phyloP scores from a whole-genome alignment of 2,329 filamentous ascomycete genomes.

The Hirsutella rhossiliensis region DNA sequence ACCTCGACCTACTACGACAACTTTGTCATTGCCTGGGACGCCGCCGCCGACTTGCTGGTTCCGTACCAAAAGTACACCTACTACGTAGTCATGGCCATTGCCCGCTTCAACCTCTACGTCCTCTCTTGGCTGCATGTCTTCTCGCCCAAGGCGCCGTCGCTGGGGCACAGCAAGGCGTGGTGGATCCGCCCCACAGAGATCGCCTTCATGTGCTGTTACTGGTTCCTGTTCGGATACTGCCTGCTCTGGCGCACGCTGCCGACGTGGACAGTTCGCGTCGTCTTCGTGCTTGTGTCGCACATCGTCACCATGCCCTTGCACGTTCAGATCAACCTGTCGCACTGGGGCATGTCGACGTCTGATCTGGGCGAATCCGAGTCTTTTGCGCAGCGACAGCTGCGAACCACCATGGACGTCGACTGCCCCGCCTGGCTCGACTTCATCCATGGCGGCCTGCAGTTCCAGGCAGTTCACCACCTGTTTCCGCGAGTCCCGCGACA shows the following conservation, averaged over 20 bases:
- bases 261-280: conserved; percentile 35
- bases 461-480: conserved; percentile 79
- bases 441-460: conserved; percentile 79
- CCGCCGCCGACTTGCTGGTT: conserved; percentile 57
- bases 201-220: conserved; percentile 47
- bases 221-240: conserved; percentile 77
- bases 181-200: conserved; percentile 12
- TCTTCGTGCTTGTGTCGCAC: conserved; percentile 70
- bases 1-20: conserved; percentile 65
- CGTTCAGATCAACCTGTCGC: conserved; percentile 80
- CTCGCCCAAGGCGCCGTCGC: not conserved
- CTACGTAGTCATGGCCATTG: conserved; percentile 68
- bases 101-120: conserved; percentile 76
- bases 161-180: conserved; percentile 56
- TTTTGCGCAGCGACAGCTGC: conserved; percentile 81
- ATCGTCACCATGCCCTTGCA: conserved; percentile 71
- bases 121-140: conserved; percentile 75
- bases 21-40: conserved; percentile 65
- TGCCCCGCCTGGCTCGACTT: conserved; percentile 83
- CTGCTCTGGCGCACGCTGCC: conserved; percentile 42
- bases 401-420: conserved; percentile 89
- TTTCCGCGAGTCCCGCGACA: conserved; percentile 76
- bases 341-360: conserved; percentile 87
- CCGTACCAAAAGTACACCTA: conserved; percentile 72
- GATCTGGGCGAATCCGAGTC: conserved; percentile 75